phyloP scores from a whole-genome alignment of 192 early-diverging fungal genomes.

The Entomortierella beljakovae region DNA sequence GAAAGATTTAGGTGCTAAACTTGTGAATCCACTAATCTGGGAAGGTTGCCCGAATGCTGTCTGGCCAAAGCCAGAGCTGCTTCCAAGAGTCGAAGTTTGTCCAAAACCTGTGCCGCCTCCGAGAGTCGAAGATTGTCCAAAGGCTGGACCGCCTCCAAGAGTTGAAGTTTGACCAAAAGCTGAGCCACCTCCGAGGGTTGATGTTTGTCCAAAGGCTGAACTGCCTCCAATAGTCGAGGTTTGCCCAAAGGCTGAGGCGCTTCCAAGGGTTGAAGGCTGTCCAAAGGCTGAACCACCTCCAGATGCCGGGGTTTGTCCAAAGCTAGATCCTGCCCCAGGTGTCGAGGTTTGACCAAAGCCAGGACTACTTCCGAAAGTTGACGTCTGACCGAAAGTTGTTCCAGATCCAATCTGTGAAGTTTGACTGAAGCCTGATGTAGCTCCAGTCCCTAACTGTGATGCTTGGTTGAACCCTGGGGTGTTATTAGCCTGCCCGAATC shows the following conservation, averaged over 20 bases:
- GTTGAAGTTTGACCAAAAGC: conserved; percentile 4
- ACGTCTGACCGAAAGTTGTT: conserved; percentile 13
- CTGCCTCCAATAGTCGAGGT: not conserved
- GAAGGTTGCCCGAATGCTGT: conserved; percentile 34
- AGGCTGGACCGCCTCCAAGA: not conserved
- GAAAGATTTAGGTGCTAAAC: conserved; percentile 4
- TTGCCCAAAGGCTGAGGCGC: not conserved
- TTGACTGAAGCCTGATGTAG: conserved; percentile 11
- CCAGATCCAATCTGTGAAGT: conserved; percentile 7
- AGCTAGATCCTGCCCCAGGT: conserved; percentile 9
- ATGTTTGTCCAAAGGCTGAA: conserved; percentile 9
- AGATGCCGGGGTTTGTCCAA: conserved; percentile 26
- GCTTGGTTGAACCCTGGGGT: conserved; percentile 5
- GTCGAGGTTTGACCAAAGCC: conserved; percentile 34
- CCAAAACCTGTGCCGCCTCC: conserved; percentile 20
- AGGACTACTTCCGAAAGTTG: conserved; percentile 8
- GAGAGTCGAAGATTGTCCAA: conserved; percentile 19
- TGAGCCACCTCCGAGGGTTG: conserved; percentile 6
- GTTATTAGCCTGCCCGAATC: not conserved
- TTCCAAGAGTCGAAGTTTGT: conserved; percentile 23
- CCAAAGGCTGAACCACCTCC: conserved; percentile 17
- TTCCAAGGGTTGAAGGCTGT: conserved; percentile 10
- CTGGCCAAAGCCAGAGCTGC: conserved; percentile 16
- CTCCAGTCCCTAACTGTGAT: not conserved
- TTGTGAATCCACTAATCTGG: conserved; percentile 17